Percentiles rank a stretch among this genome's conserved stretches.
phyloP scores from a whole-genome alignment of 192 early-diverging fungal species.

The Umbelopsis sp. region DNA sequence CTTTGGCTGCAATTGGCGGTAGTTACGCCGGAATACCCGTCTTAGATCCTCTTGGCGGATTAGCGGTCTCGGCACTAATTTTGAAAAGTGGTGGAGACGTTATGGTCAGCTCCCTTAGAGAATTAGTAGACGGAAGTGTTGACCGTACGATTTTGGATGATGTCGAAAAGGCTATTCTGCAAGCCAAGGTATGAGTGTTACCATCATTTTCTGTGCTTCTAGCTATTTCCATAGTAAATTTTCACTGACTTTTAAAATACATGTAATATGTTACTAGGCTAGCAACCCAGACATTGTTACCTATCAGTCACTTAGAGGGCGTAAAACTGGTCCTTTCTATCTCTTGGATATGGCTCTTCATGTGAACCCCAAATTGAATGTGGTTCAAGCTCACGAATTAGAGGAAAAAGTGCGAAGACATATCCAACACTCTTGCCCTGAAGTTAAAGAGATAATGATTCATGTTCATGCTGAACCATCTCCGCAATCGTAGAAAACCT shows the following conservation, averaged over 20 bases:
- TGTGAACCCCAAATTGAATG: slow-evolving; percentile 49
- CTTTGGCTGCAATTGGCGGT: slow-evolving; percentile 74
- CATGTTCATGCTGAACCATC: slow-evolving; percentile 40
- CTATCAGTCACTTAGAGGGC: slow-evolving; percentile 50
- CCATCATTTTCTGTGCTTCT: neutral
- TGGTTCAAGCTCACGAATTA: slow-evolving; percentile 49
- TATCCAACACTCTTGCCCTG: slow-evolving; percentile 35
- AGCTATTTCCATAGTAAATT: neutral
- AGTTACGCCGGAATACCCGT: slow-evolving; percentile 69
- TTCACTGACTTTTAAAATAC: neutral
- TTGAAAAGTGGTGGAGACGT: slow-evolving; percentile 63
- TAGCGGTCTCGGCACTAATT: slow-evolving; percentile 74
- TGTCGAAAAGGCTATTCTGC: slow-evolving; percentile 29
- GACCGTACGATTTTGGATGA: slow-evolving; percentile 29
- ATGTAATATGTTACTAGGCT: slow-evolving; percentile 8
- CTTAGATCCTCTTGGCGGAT: slow-evolving; percentile 77
- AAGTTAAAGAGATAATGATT: slow-evolving; percentile 42
- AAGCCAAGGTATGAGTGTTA: slow-evolving; percentile 32
- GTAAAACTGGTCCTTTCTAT: slow-evolving; percentile 61
- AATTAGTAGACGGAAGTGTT: slow-evolving; percentile 42
- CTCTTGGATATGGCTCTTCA: slow-evolving; percentile 57
- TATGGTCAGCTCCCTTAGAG: slow-evolving; percentile 41
- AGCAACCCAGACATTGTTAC: slow-evolving; percentile 43
- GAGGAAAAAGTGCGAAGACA: slow-evolving; percentile 29
- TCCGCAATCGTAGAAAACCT: slow-evolving; percentile 8